phyloP scores from a whole-genome alignment of 1,284 basidiomycete genomes.

The Ganoderma sp. region DNA sequence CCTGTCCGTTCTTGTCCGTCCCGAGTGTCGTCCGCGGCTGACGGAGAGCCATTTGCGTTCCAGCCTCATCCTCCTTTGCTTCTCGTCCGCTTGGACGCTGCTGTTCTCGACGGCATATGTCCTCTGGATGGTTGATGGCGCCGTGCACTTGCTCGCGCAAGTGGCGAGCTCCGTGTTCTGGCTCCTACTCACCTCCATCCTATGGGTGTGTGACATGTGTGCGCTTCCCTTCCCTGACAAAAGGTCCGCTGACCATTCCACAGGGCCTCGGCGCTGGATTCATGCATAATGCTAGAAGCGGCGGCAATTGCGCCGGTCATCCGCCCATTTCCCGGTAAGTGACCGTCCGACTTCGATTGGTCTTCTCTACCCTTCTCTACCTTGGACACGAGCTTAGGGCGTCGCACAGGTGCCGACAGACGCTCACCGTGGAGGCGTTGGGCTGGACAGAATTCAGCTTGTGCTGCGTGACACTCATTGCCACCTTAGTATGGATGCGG shows the following conservation, averaged over 20 bases:
- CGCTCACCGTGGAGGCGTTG: conserved; percentile 70
- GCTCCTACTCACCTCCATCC: conserved; percentile 62
- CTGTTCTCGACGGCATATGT: conserved; percentile 71
- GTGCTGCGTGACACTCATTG: conserved; percentile 60
- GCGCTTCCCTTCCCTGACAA: conserved; percentile 26
- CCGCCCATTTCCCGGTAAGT: conserved; percentile 58
- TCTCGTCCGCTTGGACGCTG: conserved; percentile 73
- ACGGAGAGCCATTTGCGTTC: conserved; percentile 21
- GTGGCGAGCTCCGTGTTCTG: conserved; percentile 78
- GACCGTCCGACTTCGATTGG: conserved; percentile 8
- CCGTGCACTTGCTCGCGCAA: conserved; percentile 68
- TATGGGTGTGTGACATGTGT: conserved; percentile 72
- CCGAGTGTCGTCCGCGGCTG: conserved; percentile 24
- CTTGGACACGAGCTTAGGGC: conserved; percentile 24
- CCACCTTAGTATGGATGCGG: conserved; percentile 67
- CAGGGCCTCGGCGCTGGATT: conserved; percentile 71
- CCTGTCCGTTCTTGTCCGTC: conserved; percentile 52
- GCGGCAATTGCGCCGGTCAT: conserved; percentile 60
- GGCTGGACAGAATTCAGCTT: conserved; percentile 79
- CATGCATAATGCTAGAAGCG: conserved; percentile 64
- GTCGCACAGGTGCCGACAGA: conserved; percentile 64
- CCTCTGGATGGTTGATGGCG: conserved; percentile 70
- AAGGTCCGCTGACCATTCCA: conserved; percentile 10
- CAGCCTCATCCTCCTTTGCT: conserved; percentile 64
- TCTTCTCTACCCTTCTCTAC: conserved; percentile 18